Evolutionary conservation across 2,329 filamentous ascomycete genomes (phyloP), one percentile per base, ranked within the genome.

Genomic region (Cercospora sp.): DNA sequence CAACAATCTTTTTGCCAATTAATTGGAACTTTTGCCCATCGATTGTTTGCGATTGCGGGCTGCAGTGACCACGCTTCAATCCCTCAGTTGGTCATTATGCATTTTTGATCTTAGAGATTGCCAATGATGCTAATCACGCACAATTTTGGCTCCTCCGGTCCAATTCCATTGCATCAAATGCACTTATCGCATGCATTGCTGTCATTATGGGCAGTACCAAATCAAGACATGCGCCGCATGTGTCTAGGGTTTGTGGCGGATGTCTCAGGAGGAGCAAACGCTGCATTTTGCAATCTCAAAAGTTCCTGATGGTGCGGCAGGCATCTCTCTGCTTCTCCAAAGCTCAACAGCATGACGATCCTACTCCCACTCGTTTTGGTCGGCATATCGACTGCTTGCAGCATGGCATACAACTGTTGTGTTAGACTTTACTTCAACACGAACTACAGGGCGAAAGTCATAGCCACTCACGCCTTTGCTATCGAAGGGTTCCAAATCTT

Each of bases 401-500:
- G 68, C 61, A 24, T 66, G 5, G 32, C 43, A 12, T 72, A 69
- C 69, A 67, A 66, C 10, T 43, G 21, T 10, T 18, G 2, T 26
- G 49, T 32, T 12, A 26, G 26, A 16, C 24, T 18, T 37, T 12
- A 30, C 2, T 18, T 67, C 61, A 60, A 13, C 28, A 32, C 8
- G 5, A 18, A 0, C 5, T 13, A 43, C 18, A 43, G 62, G 8
- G 55, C 30, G 5, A 45, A 13, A 9, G 24, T 68, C 37, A 60
- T 43, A 10, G 53, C 28, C 21, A 30, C 49, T 18, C 70, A 72
- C 21, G 70, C 70, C 4, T 69, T 66, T 40, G 30, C 62, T 5
- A 70, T 69, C 28, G 70, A 72, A 21, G 37, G 59, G 12, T 18
- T 70, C 7, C 68, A 72, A 55, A 18, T 70, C 0, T 5, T 61